These are phyloP conservation scores for Arxiozyma heterogenica DNA, from an alignment of 1,139 yeast species.

Conservation along the genomic window DNA sequence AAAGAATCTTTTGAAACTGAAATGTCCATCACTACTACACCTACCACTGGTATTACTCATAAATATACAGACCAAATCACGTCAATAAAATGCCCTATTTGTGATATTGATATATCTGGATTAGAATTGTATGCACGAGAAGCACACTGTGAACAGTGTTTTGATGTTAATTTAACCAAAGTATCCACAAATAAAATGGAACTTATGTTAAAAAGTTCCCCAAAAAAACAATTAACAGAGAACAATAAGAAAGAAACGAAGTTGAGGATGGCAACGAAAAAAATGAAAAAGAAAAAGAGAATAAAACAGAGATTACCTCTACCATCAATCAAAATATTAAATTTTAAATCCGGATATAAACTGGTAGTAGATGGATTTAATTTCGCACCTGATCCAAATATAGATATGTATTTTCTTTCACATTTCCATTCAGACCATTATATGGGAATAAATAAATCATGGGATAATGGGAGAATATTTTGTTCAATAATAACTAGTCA, in stretches of 20 bases:
- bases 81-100: slow-evolving; percentile 41
- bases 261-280: not conserved
- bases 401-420: slow-evolving; percentile 50
- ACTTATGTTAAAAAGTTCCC: not conserved
- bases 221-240: not conserved
- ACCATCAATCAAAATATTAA: slow-evolving; percentile 47
- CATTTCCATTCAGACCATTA: slow-evolving; percentile 95
- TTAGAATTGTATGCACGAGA: slow-evolving; percentile 38
- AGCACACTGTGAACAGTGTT: slow-evolving; percentile 52
- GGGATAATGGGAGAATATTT: slow-evolving; percentile 63
- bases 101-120: slow-evolving; percentile 33
- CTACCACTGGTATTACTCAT: not conserved
- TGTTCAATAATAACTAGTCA: slow-evolving; percentile 63
- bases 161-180: slow-evolving; percentile 16
- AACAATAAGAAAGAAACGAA: not conserved
- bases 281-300: not conserved
- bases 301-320: slow-evolving; percentile 34
- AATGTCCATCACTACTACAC: not conserved
- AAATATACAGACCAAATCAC: not conserved
- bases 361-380: slow-evolving; percentile 66
- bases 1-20: slow-evolving; percentile 1
- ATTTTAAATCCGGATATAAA: slow-evolving; percentile 34
- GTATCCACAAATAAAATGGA: not conserved
- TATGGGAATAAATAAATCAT: slow-evolving; percentile 68
- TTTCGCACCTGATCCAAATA: slow-evolving; percentile 39